Evolutionary conservation across 2,329 filamentous ascomycete species (phyloP).

Genomic region (Aplosporella prunicola): DNA sequence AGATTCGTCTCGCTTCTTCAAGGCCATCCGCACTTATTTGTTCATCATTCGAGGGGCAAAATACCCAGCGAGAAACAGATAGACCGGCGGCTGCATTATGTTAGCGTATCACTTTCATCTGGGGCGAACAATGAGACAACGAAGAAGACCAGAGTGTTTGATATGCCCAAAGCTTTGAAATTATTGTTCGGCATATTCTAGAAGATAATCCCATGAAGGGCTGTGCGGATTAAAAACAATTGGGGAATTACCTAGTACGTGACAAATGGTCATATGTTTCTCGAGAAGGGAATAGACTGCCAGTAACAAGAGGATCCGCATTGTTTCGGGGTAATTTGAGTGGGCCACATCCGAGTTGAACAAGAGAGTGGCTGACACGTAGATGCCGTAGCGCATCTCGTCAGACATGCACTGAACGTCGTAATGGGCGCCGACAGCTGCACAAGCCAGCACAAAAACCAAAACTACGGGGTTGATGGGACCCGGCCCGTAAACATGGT

Average conservation of each 20-base stretch:
- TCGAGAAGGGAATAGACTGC: slow-evolving; percentile 29
- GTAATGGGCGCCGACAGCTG: slow-evolving; percentile 29
- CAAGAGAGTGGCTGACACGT: slow-evolving; percentile 25
- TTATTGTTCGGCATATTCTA: too few species aligned
- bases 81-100: slow-evolving; percentile 22
- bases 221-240: background rate
- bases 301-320: slow-evolving; percentile 26
- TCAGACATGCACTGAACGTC: slow-evolving; percentile 27
- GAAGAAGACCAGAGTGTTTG: too few species aligned
- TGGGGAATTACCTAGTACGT: slow-evolving; percentile 23
- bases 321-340: slow-evolving; percentile 24
- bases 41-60: slow-evolving; percentile 11
- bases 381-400: slow-evolving; percentile 21
- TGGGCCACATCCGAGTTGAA: slow-evolving; percentile 25
- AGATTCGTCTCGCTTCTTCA: slow-evolving; percentile 21
- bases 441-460: slow-evolving; percentile 27
- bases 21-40: background rate
- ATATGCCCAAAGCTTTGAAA: too few species aligned
- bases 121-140: background rate
- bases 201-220: too few species aligned
- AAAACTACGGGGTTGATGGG: slow-evolving; percentile 24
- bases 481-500: slow-evolving; percentile 25
- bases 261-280: slow-evolving; percentile 30
- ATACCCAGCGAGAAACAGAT: slow-evolving; percentile 28
- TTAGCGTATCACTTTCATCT: background rate